Conservation (phyloP, 2,329 filamentous ascomycete genomes). For the Fonsecaea erecta region DNA sequence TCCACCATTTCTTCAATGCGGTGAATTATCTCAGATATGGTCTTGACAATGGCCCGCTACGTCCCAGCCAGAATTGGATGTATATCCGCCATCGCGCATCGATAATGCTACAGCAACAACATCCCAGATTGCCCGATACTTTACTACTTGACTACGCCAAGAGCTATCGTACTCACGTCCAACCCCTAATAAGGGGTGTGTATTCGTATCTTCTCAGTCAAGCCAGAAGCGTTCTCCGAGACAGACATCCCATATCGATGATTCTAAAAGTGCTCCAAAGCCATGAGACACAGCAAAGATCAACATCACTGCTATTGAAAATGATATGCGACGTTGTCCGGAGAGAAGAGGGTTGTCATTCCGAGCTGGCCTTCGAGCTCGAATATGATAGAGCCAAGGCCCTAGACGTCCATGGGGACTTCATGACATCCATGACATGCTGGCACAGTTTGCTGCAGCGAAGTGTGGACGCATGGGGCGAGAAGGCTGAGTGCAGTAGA, state of each 20-base stretch:
- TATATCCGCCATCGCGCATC: no score
- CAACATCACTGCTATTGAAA: background rate
- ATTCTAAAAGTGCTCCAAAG: conserved; percentile 1
- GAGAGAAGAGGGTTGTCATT: background rate
- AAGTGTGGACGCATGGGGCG: background rate
- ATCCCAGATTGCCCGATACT: no score
- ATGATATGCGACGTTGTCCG: conserved; percentile 6
- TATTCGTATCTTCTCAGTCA: conserved; percentile 3
- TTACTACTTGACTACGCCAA: no score
- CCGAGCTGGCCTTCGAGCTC: background rate
- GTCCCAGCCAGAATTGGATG: background rate
- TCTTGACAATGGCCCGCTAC: rapidly evolving
- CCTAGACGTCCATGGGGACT: background rate
- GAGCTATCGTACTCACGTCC: no score
- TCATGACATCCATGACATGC: background rate
- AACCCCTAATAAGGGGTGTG: no score
- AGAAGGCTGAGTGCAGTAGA: background rate
- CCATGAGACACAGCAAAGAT: background rate
- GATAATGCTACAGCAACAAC: no score
- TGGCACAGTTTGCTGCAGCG: background rate
- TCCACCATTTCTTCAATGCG: background rate
- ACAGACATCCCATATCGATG: conserved; percentile 16
- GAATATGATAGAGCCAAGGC: background rate
- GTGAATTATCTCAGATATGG: background rate
- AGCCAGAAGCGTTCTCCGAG: conserved; percentile 11